Conservation (phyloP, 495 filamentous ascomycete genomes). For the Glonium stellatum region DNA sequence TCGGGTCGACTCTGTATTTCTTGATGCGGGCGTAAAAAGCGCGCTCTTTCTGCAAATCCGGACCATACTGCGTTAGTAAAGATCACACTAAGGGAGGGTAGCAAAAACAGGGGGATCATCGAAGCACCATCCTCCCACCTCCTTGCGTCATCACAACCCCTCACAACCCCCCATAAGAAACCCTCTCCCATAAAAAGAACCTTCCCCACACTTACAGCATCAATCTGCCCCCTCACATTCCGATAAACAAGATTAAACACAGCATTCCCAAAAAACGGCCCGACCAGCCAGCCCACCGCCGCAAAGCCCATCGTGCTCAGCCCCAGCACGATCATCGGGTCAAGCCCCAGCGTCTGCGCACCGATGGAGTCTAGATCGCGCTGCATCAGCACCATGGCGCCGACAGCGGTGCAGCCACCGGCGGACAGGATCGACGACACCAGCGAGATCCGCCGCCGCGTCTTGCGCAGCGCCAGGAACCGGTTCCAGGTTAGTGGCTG, state of each 20-base stretch:
- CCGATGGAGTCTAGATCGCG: conserved; percentile 62
- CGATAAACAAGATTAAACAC: conserved; percentile 67
- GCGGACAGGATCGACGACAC: conserved; percentile 62
- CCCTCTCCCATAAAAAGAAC: not conserved
- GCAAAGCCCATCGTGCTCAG: conserved; percentile 64
- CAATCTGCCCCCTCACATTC: conserved; percentile 59
- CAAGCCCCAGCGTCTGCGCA: conserved; percentile 64
- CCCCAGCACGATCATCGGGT: conserved; percentile 79
- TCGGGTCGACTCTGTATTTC: conserved; percentile 82
- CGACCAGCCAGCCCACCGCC: conserved; percentile 75
- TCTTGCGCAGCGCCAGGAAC: conserved; percentile 84
- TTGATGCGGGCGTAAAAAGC: conserved; percentile 86
- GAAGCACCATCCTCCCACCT: not conserved
- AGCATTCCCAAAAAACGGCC: conserved; percentile 69
- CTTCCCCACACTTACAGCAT: conserved; percentile 47
- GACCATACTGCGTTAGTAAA: conserved; percentile 9
- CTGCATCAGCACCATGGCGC: conserved; percentile 56
- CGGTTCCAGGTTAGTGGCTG: conserved; percentile 73
- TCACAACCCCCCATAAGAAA: too few relatives aligned
- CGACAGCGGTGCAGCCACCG: conserved; percentile 48
- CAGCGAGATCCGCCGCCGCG: conserved; percentile 75
- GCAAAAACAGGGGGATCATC: too few relatives aligned
- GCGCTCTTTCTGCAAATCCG: conserved; percentile 67
- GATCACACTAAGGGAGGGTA: too few relatives aligned
- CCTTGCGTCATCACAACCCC: not conserved